Evolutionary conservation across 2,329 filamentous ascomycete species (phyloP).

Genomic region (Aspergillus latus): DNA sequence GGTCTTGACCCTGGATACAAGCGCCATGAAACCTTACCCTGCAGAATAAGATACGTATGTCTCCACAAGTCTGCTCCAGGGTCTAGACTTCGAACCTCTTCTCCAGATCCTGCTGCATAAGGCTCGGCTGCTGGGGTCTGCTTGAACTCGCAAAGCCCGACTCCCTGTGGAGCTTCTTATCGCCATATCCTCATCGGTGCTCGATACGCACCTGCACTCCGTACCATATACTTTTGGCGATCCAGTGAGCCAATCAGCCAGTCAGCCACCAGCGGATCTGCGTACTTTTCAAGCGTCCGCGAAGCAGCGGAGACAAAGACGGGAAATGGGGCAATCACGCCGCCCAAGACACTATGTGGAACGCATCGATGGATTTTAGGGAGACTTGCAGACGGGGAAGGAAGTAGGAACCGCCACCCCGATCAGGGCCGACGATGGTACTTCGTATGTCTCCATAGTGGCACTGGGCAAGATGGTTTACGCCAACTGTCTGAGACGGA

Average conservation of each 20-base stretch:
- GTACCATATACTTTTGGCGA: conserved; percentile 13
- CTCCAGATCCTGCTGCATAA: neutral
- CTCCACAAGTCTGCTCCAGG: neutral
- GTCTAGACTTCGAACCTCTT: neutral
- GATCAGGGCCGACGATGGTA: neutral
- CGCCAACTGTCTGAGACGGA: neutral
- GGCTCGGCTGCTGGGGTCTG: neutral
- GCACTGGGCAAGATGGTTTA: neutral
- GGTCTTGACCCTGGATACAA: neutral
- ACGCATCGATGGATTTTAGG: neutral
- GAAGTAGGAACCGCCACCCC: neutral
- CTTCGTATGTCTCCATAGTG: neutral
- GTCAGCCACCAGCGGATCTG: conserved; percentile 3
- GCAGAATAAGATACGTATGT: neutral
- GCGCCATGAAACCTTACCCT: neutral
- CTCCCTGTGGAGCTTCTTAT: neutral
- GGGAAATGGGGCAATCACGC: neutral
- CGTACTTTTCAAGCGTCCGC: too few relatives aligned
- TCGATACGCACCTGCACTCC: neutral
- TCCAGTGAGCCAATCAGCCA: conserved; percentile 11
- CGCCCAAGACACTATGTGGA: neutral
- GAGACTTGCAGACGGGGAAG: neutral
- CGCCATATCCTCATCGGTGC: neutral
- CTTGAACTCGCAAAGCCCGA: neutral
- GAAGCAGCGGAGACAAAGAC: neutral